Evolutionary conservation across 495 filamentous ascomycete species (phyloP).

Genomic region (Collariella sp.): DNA sequence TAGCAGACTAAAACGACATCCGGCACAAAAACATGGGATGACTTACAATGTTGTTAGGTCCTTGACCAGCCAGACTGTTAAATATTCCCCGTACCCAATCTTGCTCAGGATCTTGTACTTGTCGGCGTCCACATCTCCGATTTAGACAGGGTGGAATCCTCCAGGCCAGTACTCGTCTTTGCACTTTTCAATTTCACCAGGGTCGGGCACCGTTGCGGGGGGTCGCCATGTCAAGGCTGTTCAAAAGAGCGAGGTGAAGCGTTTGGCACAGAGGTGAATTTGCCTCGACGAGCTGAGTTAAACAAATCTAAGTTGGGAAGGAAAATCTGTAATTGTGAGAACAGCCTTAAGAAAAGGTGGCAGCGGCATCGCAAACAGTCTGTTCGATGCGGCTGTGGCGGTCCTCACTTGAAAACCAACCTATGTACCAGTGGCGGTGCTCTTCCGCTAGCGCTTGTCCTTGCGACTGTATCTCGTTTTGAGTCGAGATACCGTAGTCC

Average conservation of each 20-base stretch:
- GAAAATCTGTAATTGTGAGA: too few relatives aligned
- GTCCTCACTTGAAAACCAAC: too few relatives aligned
- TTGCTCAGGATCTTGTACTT: constrained; percentile 40
- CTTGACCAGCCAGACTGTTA: constrained; percentile 31
- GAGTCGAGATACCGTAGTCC: too few relatives aligned
- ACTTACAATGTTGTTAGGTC: constrained; percentile 12
- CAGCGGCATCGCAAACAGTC: too few relatives aligned
- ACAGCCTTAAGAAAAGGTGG: too few relatives aligned
- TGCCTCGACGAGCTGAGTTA: not conserved
- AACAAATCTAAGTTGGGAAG: not conserved
- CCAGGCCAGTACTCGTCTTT: constrained; percentile 22
- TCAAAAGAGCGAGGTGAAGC: not conserved
- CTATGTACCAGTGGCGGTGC: too few relatives aligned
- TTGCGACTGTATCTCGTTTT: too few relatives aligned
- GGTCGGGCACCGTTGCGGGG: not conserved
- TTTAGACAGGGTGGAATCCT: constrained; percentile 38
- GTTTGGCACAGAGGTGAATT: not conserved
- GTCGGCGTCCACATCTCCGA: constrained; percentile 36
- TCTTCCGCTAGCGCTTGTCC: too few relatives aligned
- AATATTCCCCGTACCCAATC: constrained; percentile 39
- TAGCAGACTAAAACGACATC: not conserved
- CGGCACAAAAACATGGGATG: not conserved
- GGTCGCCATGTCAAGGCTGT: not conserved
- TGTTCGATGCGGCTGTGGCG: too few relatives aligned
- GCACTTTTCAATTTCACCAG: constrained; percentile 1